phyloP scores from a whole-genome alignment of 441 rosid genomes.

The Erysimum cheiri region DNA sequence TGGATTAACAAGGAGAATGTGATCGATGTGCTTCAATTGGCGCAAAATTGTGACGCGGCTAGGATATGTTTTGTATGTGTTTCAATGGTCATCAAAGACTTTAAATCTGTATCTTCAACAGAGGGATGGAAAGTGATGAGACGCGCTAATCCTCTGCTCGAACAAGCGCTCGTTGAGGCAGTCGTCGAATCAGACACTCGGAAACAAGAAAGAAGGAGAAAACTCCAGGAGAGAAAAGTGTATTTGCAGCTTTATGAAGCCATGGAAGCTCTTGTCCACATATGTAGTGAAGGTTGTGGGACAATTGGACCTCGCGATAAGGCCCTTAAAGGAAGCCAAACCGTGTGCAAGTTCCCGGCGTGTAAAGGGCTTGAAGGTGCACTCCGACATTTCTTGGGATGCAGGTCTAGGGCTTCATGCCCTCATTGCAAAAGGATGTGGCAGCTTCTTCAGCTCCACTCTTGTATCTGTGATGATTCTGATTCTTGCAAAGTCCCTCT shows the following conservation, averaged over 20 bases:
- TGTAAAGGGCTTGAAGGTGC: conserved; percentile 82
- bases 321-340: conserved; percentile 58
- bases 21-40: conserved; percentile 79
- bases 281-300: conserved; percentile 85
- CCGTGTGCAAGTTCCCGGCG: conserved; percentile 66
- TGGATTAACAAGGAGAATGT: conserved; percentile 76
- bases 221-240: conserved; percentile 65
- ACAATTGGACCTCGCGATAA: conserved; percentile 87
- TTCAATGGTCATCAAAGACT: conserved; percentile 69
- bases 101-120: conserved; percentile 68
- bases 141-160: conserved; percentile 65
- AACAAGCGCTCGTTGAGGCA: conserved; percentile 74
- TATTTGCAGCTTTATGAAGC: conserved; percentile 79
- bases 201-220: conserved; percentile 60
- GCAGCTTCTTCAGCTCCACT: conserved; percentile 91
- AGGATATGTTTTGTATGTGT: conserved; percentile 65
- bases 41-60: conserved; percentile 71
- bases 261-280: conserved; percentile 90
- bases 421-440: conserved; percentile 83
- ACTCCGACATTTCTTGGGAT: conserved; percentile 77
- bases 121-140: conserved; percentile 92
- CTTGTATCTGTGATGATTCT: conserved; percentile 74
- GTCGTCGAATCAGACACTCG: conserved; percentile 72
- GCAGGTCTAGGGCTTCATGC: conserved; percentile 76
- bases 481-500: conserved; percentile 86